Evolutionary conservation across 768 basidiomycete species (phyloP).

Genomic region (Lactarius indigo): DNA sequence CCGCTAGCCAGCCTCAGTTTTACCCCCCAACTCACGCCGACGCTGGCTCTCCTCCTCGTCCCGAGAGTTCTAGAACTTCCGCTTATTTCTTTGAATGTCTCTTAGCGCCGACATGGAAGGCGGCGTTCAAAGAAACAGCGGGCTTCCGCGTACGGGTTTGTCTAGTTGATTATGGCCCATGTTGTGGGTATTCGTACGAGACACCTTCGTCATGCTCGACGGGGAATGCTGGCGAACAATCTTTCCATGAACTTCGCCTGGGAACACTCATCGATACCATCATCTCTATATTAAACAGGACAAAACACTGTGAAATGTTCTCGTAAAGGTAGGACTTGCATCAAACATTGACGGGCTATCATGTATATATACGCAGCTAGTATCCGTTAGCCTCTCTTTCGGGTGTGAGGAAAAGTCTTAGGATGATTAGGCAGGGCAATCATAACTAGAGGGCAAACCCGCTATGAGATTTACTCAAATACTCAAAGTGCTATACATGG

Average conservation of each 20-base stretch:
- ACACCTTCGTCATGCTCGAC: too few relatives aligned
- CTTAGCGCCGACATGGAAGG: constrained; percentile 50
- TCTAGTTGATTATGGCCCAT: constrained; percentile 51
- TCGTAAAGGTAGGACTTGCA: not conserved
- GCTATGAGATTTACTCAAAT: not conserved
- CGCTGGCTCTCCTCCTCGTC: constrained; percentile 39
- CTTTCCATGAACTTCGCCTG: not conserved
- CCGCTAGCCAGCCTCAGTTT: constrained; percentile 31
- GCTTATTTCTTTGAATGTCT: constrained; percentile 57
- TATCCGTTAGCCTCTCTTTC: not conserved
- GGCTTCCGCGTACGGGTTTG: constrained; percentile 48
- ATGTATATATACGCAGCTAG: not conserved
- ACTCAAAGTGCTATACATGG: not conserved
- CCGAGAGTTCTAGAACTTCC: constrained; percentile 36
- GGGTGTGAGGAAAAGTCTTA: not conserved
- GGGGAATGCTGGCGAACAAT: constrained; percentile 9
- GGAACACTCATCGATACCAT: not conserved
- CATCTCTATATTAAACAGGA: not conserved
- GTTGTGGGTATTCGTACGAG: constrained; percentile 47
- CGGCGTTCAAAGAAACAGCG: constrained; percentile 40
- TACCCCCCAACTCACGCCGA: constrained; percentile 34
- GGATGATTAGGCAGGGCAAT: not conserved
- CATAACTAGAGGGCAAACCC: not conserved
- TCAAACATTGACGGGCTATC: not conserved
- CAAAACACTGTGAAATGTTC: not conserved